phyloP scores from a whole-genome alignment of 345 rosid genomes.

The Rhodamnia argentea region DNA sequence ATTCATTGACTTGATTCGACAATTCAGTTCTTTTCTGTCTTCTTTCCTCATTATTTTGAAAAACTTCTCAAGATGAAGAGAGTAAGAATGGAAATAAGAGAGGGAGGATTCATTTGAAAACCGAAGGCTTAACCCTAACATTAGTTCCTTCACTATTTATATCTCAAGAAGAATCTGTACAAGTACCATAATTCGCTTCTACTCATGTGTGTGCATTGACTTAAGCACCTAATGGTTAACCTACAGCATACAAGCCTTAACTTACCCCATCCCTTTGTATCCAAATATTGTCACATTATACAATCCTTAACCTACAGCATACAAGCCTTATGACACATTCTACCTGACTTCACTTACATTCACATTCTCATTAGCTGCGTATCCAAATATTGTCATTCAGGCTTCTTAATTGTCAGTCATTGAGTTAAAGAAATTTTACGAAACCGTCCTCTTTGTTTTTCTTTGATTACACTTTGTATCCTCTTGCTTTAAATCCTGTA shows the following conservation, averaged over 20 bases:
- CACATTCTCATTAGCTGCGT: not conserved
- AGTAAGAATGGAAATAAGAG: not conserved
- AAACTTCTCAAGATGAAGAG: not conserved
- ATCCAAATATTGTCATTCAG: not conserved
- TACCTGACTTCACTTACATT: not conserved
- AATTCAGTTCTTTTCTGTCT: not conserved
- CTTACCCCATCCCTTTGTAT: not conserved
- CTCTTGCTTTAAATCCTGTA: not conserved
- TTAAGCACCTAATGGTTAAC: not conserved
- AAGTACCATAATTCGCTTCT: not conserved
- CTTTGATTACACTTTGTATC: not conserved
- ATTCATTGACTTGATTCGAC: not conserved
- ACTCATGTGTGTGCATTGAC: not conserved
- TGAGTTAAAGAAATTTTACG: not conserved
- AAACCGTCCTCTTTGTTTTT: not conserved
- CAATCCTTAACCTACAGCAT: not conserved
- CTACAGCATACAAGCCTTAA: not conserved
- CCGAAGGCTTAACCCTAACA: not conserved
- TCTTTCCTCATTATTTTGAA: not conserved
- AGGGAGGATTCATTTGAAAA: not conserved
- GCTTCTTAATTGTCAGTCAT: not conserved
- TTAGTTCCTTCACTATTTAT: not conserved
- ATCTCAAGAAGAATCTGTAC: not conserved
- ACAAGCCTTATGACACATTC: not conserved
- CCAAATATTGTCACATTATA: too few relatives aligned